phyloP scores from a whole-genome alignment of 192 early-diverging fungal species.

The Umbelopsis ramanniana region DNA sequence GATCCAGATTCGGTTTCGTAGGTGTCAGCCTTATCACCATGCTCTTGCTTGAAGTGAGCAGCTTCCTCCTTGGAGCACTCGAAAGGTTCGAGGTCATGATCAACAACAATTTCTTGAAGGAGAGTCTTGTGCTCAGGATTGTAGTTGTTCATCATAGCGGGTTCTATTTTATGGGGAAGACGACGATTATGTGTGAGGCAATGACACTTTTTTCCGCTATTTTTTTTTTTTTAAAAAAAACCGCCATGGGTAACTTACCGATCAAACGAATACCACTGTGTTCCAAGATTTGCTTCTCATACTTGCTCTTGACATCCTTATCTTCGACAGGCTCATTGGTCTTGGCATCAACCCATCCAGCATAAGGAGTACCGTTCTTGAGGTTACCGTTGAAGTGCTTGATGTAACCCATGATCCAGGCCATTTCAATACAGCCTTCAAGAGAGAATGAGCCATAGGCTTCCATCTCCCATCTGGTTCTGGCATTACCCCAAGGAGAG shows the following conservation, averaged over 20 bases:
- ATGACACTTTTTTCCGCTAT: background rate
- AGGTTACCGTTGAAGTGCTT: conserved; percentile 84
- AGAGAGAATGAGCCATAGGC: conserved; percentile 85
- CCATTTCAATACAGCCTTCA: conserved; percentile 94
- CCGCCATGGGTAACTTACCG: conserved; percentile 40
- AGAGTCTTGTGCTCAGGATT: conserved; percentile 85
- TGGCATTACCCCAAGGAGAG: conserved; percentile 86
- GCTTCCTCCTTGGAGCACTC: conserved; percentile 89
- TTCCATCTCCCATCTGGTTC: conserved; percentile 98
- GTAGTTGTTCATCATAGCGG: conserved; percentile 82
- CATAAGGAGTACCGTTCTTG: conserved; percentile 77
- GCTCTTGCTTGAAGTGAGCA: conserved; percentile 77
- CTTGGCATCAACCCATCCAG: conserved; percentile 93
- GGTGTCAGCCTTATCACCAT: conserved; percentile 79
- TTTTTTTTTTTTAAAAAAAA: background rate
- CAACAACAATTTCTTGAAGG: conserved; percentile 89
- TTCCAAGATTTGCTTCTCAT: conserved; percentile 86
- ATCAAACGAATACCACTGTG: conserved; percentile 93
- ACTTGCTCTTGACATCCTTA: conserved; percentile 84
- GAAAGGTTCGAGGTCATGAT: conserved; percentile 85
- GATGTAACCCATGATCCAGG: conserved; percentile 97
- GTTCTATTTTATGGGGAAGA: too few species aligned
- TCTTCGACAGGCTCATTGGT: conserved; percentile 86
- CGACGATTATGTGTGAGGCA: too few species aligned
- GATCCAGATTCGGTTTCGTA: conserved; percentile 68